Evolutionary conservation across 2,329 filamentous ascomycete species (phyloP), one percentile per base, ranked within the genome.

Genomic region (Remersonia thermophila): DNA sequence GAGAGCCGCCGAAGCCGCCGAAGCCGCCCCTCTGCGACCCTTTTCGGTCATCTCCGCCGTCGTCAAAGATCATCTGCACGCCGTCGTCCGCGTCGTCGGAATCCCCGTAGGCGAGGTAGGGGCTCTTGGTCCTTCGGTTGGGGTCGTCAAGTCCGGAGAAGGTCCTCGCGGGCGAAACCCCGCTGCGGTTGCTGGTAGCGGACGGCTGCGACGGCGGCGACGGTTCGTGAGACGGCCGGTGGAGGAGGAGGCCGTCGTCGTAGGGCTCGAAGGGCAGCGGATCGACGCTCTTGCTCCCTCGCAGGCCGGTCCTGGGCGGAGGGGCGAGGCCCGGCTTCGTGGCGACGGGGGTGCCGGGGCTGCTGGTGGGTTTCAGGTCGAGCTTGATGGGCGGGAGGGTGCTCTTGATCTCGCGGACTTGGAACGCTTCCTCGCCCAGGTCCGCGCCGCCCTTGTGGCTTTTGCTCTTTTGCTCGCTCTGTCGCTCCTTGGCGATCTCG

Each of bases 371-470:
- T 28, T 30, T 42, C 23, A 79, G 49, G 42, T 80, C 73, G 39
- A 95, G 70, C 55, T 85, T 91, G 71, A 95, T 93, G 0, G 87
- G 84, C 31, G 89, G 87, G 16, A 95, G 63, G 2, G 87, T 95
- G 33, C 82, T 86, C 57, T 91, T 73, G 40, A 95, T 73, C 60
- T 96, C 83, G 53, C 77, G 80, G 45, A 93, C 76, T 55, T 73
- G 66, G 32, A 77, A 47, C 37, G 69, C 42, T 33, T 55, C 59
- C 29, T 63, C 59, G 35, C 48, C 43, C 27, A 43, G 14, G 7
- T 43, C 35, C 15, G 58, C 49, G 13, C 50, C 47, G 16, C 27
- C 33, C 15, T 58, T 49, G n/a, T 50, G 47, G 16, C 27, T 36
- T 8, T 20, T 33, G 12, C 37, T 32, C 17, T 47, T 46, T 23